Evolutionary conservation across 2,329 filamentous ascomycete species (phyloP), one percentile per base, ranked within the genome.

Genomic region (Leptographium wingfieldii): DNA sequence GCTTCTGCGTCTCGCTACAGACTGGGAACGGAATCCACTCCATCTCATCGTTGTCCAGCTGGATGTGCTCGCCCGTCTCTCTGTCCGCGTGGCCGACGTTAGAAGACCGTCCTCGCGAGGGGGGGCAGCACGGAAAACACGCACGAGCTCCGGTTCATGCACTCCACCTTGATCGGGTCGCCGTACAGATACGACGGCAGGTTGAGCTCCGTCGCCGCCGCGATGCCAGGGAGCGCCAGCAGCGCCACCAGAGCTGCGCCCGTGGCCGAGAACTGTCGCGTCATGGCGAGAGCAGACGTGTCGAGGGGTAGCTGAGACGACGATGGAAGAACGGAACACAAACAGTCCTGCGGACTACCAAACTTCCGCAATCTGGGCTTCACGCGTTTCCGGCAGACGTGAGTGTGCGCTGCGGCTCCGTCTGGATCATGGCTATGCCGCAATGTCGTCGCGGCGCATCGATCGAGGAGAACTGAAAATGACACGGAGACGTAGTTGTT

Each of bases 21-120:
- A 80, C 79, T 29, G 89, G 89, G 73, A 97, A 97, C 48, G 92
- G 90, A 53, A 94, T 85, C 80, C 94, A 97, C 80, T 95, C 82
- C 60, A 96, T 83, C 71, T 95, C 87, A 69, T 94, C 86, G 64
- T 85, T 79, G 43, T 80, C 79, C 70, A 95, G 85, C 69, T 90
- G 87, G 69, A 96, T 86, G 77, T 95, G 90, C 73, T 95, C 90
- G 71, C 90, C 90, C 10, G 88, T 94, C 67, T 95, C 89, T 68
- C 89, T 94, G 69, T 10, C n/a, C 43, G 55, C 27, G 6, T 31
- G n/a, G 14, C 29, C 38, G 33, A 46, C 16, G 43, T 46, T n/a
- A 46, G 40, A 9, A 46, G 38, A 3, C 38, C 12, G 38, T 40
- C 48, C n/a, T 25, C 19, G 19, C 29, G 46, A 33, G n/a, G 22